These are phyloP conservation scores for Nakazawaea sp. DNA, from an alignment of 805 yeast genomes.

Conservation along the genomic window DNA sequence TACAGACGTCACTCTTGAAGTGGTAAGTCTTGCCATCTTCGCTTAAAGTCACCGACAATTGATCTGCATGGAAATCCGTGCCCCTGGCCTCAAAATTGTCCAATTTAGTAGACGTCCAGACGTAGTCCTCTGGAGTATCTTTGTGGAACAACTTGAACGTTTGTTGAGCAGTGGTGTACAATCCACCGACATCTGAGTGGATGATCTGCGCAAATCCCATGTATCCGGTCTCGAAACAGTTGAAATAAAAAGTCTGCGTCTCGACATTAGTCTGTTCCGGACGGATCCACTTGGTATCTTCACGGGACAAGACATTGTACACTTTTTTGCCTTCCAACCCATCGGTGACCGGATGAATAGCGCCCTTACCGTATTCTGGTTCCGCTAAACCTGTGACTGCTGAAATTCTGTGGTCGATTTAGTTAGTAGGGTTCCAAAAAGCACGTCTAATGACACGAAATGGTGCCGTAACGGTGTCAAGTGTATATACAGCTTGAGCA, in stretches of 20 bases:
- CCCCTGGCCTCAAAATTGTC: conserved; percentile 73
- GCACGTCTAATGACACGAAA: no score
- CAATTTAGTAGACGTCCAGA: conserved; percentile 91
- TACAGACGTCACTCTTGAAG: conserved; percentile 59
- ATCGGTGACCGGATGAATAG: conserved; percentile 77
- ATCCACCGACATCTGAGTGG: conserved; percentile 85
- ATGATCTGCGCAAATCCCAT: conserved; percentile 91
- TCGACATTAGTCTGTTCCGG: conserved; percentile 89
- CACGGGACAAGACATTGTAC: conserved; percentile 48
- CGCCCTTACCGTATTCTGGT: conserved; percentile 92
- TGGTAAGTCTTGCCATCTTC: conserved; percentile 45
- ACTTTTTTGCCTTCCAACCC: conserved; percentile 50
- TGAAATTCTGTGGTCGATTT: conserved; percentile 49
- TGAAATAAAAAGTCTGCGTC: conserved; percentile 88
- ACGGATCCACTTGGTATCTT: conserved; percentile 68
- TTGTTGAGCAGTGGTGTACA: conserved; percentile 88
- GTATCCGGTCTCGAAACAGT: conserved; percentile 52
- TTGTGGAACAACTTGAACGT: conserved; percentile 75
- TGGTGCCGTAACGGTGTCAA: no score
- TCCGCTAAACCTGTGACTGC: conserved; percentile 96
- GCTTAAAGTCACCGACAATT: conserved; percentile 54
- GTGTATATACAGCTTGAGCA: no score
- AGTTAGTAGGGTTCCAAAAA: no score
- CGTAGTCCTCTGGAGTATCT: conserved; percentile 39
- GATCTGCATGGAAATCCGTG: conserved; percentile 72